A percentile compares a stretch with the other conserved stretches of the same genome.
Evolutionary conservation across 2,329 filamentous ascomycete species (phyloP).

Genomic region (Proliferodiscus dingleyae): DNA sequence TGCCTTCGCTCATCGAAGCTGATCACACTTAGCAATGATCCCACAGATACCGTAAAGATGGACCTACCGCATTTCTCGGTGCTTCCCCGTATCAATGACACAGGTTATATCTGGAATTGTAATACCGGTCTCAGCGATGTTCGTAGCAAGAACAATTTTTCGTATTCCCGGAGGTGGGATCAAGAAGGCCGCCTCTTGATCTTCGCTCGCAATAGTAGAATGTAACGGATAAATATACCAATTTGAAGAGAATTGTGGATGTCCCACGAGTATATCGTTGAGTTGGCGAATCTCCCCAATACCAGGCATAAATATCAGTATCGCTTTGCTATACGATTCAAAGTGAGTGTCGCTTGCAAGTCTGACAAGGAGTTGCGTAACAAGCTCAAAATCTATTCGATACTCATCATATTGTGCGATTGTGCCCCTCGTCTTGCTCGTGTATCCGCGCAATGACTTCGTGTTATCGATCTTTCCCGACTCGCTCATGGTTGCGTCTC

Average conservation of each 20-base stretch:
- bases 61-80: constrained; percentile 77
- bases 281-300: constrained; percentile 87
- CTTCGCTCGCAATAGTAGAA: constrained; percentile 91
- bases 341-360: constrained; percentile 67
- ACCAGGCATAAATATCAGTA: constrained; percentile 91
- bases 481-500: constrained; percentile 45
- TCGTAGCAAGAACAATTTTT: constrained; percentile 95
- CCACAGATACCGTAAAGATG: neutral
- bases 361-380: constrained; percentile 71
- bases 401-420: constrained; percentile 83
- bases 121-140: constrained; percentile 97
- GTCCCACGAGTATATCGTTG: constrained; percentile 77
- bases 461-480: constrained; percentile 48
- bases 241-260: constrained; percentile 66
- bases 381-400: constrained; percentile 81
- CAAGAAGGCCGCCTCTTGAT: constrained; percentile 89
- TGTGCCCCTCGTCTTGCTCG: constrained; percentile 66
- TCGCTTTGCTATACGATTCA: constrained; percentile 73
- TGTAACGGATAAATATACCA: constrained; percentile 91
- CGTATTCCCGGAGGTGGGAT: constrained; percentile 75
- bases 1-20: constrained; percentile 85
- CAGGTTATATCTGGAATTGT: constrained; percentile 98
- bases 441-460: constrained; percentile 68
- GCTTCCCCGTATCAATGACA: constrained; percentile 93
- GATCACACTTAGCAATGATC: constrained; percentile 8